Percentiles rank a stretch among this genome's conserved stretches.
Evolutionary conservation across 352 stramenopile genomes (phyloP).

Genomic region (Phytophthora vignae): DNA sequence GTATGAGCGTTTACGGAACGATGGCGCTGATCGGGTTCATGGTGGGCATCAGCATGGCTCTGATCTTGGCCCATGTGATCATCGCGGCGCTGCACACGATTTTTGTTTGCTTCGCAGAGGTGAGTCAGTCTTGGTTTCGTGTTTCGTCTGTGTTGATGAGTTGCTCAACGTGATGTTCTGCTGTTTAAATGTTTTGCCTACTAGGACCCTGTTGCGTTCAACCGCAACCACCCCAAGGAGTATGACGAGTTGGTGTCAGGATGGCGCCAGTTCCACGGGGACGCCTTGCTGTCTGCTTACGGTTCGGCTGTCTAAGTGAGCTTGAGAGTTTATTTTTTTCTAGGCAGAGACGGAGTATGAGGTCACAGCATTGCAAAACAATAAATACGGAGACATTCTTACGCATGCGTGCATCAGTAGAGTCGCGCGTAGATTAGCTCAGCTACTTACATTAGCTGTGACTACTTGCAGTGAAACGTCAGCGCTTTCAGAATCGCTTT

Average conservation of each 20-base stretch:
- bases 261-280: slow-evolving; percentile 86
- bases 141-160: no score
- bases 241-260: slow-evolving; percentile 80
- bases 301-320: slow-evolving; percentile 73
- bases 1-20: slow-evolving; percentile 57
- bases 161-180: background rate
- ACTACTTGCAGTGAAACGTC: no score
- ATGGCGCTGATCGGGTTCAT: slow-evolving; percentile 82
- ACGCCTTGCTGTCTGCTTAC: slow-evolving; percentile 76
- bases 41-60: slow-evolving; percentile 81
- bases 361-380: background rate
- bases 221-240: slow-evolving; percentile 82
- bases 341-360: background rate
- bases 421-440: no score
- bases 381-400: background rate
- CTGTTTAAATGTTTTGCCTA: background rate
- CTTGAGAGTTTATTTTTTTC: no score
- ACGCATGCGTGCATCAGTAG: no score
- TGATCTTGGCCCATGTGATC: slow-evolving; percentile 86
- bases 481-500: no score
- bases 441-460: no score
- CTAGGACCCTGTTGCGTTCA: slow-evolving; percentile 82
- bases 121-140: no score
- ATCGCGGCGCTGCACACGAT: slow-evolving; percentile 87
- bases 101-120: slow-evolving; percentile 91